Base-by-base conservation (phyloP, 768 basidiomycete species). In the Trametes gibbosa region DNA sequence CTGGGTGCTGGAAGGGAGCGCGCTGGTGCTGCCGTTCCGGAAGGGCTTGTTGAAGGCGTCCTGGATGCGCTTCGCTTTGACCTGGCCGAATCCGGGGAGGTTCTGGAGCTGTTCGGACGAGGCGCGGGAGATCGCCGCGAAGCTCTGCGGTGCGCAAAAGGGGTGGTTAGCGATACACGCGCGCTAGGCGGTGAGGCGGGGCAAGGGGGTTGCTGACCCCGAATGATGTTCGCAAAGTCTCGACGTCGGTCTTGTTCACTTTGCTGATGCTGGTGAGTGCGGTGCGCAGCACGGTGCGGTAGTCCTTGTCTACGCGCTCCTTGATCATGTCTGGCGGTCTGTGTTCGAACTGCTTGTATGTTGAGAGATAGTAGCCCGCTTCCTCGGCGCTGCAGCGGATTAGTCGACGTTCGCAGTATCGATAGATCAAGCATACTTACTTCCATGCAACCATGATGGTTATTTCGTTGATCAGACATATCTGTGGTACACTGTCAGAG, bases 211-310 rank as follows among this genome's bases (percentile, higher is more conserved):
- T 32, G 79, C 87, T 57, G 75, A 98, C 96, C 35, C 95, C 95
- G 65, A 95, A 87, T n/a, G 92, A 89, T 2, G 88, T 87, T 21
- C 91, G 84, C 41, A 99, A 77, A 3, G 96, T 98, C 73, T 92
- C 86, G 1, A 95, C 93, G 66, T 99, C 97, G 3, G 96, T 98
- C 78, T 96, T 97, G 75, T 98, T 98, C 62, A 99, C 92, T 65
- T 91, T 93, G 69, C 84, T 89, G 66, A 98, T 91, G 63, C 84
- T 85, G 1, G 96, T 98, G 25, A 99, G 78, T 1, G 91, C 82
- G 19, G 84, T 83, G 56, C 90, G 89, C 14, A 98, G 72, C 66
- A 94, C 81, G 8, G 93, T 85, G 62, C 81, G 75, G 68, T 97
- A 93, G 66, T 92, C 89, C 64, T 95, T 92, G 71, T 97, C 94